A percentile compares a stretch with the other conserved stretches of the same genome.
Conservation (phyloP, 768 basidiomycete species). For the Amyloporia xantha region DNA sequence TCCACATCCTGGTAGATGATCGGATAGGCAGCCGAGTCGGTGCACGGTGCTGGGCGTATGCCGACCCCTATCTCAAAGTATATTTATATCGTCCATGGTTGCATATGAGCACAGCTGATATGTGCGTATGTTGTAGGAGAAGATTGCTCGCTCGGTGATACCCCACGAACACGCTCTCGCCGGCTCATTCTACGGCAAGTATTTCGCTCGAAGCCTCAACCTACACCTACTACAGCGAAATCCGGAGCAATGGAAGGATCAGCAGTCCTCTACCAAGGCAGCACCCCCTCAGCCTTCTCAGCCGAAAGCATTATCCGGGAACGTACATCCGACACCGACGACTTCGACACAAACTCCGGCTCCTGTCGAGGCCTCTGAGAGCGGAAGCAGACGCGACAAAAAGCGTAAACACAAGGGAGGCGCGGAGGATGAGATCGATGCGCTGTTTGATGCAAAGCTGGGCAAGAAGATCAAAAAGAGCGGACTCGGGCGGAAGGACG, state of each 20-base stretch:
- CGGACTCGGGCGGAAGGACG: conserved; percentile 29
- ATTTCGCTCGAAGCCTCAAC: conserved; percentile 74
- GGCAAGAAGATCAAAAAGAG: conserved; percentile 56
- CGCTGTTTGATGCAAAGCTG: conserved; percentile 51
- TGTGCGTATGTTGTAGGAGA: conserved; percentile 51
- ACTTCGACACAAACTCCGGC: neutral
- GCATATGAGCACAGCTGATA: neutral
- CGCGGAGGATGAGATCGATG: conserved; percentile 67
- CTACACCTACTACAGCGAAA: conserved; percentile 70
- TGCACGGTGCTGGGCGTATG: conserved; percentile 84
- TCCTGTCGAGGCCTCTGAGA: neutral
- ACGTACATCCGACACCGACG: neutral
- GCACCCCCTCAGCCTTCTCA: neutral
- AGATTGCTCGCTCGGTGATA: conserved; percentile 79
- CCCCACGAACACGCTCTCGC: conserved; percentile 65
- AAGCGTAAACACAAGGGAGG: conserved; percentile 43
- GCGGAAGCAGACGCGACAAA: neutral
- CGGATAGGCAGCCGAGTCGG: conserved; percentile 85
- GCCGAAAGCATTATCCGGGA: too few relatives aligned
- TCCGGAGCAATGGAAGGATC: conserved; percentile 78
- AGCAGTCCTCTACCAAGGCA: conserved; percentile 35
- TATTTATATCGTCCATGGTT: conserved; percentile 9
- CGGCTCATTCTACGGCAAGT: conserved; percentile 80
- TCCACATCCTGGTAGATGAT: conserved; percentile 78
- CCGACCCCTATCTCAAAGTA: conserved; percentile 92